Percentiles rank a stretch among this genome's conserved stretches.
Evolutionary conservation across 768 basidiomycete species (phyloP).

Genomic region (Boletus subcaerulescens): DNA sequence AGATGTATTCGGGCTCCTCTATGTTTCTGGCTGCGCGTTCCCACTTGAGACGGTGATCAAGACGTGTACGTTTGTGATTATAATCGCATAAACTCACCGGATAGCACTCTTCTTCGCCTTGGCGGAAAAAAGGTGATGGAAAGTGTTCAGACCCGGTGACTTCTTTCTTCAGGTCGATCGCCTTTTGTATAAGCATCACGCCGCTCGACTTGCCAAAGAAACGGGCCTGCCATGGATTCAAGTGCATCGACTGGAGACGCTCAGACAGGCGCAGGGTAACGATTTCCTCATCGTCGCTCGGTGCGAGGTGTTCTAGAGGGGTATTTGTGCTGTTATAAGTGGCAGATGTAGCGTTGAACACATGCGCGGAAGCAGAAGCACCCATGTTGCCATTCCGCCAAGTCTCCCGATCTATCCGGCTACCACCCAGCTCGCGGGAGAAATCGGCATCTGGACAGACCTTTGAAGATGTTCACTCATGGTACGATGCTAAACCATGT

Average conservation of each 20-base stretch:
- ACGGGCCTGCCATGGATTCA: slow-evolving; percentile 9
- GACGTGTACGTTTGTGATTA: not conserved
- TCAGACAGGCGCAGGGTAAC: slow-evolving; percentile 23
- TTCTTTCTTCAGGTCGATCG: slow-evolving; percentile 58
- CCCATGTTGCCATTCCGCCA: slow-evolving; percentile 28
- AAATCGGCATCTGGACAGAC: slow-evolving; percentile 65
- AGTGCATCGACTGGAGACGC: slow-evolving; percentile 20
- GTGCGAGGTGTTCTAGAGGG: slow-evolving; percentile 19
- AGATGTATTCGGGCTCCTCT: slow-evolving; percentile 34
- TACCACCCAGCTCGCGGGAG: slow-evolving; percentile 52
- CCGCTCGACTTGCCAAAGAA: slow-evolving; percentile 44
- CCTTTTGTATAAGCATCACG: slow-evolving; percentile 41
- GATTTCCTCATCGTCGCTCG: slow-evolving; percentile 30
- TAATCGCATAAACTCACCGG: slow-evolving; percentile 22
- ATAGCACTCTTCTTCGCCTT: not conserved
- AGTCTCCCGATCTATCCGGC: slow-evolving; percentile 36
- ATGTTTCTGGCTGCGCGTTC: slow-evolving; percentile 21
- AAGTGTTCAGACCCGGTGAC: slow-evolving; percentile 40
- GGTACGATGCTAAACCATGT: not conserved
- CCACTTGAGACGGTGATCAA: slow-evolving; percentile 21
- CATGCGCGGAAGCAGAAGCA: slow-evolving; percentile 11
- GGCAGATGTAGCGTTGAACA: slow-evolving; percentile 13
- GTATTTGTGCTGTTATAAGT: slow-evolving; percentile 1
- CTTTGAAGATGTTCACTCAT: slow-evolving; percentile 31
- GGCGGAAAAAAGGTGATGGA: not conserved